A percentile compares a stretch with the other conserved stretches of the same genome.
Evolutionary conservation across 192 early-diverging fungal genomes (phyloP).

Genomic region (Coemansia sp.): DNA sequence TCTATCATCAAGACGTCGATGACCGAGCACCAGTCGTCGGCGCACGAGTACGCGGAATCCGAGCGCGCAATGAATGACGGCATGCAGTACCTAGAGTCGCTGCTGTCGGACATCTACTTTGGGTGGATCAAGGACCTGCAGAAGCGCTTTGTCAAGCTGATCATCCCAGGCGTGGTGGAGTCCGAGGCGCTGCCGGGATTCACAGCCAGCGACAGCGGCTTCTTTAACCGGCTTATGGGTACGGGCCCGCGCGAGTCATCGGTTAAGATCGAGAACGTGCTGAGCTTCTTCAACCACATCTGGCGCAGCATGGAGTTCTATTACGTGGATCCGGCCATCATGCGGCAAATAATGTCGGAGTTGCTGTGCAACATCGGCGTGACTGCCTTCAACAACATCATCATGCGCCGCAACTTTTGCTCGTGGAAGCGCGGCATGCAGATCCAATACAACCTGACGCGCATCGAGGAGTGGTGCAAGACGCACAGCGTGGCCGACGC

Average conservation of each 20-base stretch:
- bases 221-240: constrained; percentile 87
- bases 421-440: constrained; percentile 99
- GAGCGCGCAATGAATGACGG: constrained; percentile 83
- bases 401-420: constrained; percentile 98
- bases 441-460: constrained; percentile 98
- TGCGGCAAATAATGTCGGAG: constrained; percentile 92
- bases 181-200: constrained; percentile 93
- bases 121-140: constrained; percentile 98
- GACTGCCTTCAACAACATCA: constrained; percentile 93
- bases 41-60: constrained; percentile 62
- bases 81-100: constrained; percentile 84
- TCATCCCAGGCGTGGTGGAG: constrained; percentile 95
- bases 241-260: constrained; percentile 66
- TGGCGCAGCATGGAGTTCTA: constrained; percentile 97
- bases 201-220: constrained; percentile 86
- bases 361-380: constrained; percentile 94
- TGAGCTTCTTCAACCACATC: constrained; percentile 92
- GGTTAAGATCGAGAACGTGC: constrained; percentile 93
- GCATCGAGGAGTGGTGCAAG: constrained; percentile 99
- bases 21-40: constrained; percentile 67
- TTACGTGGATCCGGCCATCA: constrained; percentile 89
- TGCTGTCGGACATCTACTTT: constrained; percentile 94
- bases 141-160: constrained; percentile 90
- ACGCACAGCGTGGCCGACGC: constrained; percentile 89
- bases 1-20: constrained; percentile 81